A percentile compares a stretch with the other conserved stretches of the same genome.
Conservation (phyloP, 495 filamentous ascomycete genomes). For the Thozetella sp. region DNA sequence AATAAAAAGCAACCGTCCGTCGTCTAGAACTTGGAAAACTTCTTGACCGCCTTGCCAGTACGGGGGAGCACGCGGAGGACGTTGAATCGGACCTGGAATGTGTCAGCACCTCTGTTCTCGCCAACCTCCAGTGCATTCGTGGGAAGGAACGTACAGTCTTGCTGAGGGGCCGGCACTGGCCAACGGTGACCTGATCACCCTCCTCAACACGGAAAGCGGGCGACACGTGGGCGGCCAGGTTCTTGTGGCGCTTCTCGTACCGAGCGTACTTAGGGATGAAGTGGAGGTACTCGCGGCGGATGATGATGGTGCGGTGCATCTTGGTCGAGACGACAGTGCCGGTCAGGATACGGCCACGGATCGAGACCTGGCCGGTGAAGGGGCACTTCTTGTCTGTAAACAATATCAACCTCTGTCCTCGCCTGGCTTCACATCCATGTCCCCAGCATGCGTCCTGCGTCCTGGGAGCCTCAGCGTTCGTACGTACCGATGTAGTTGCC, state of each 20-base stretch:
- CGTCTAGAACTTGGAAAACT: conserved; percentile 94
- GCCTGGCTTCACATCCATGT: not conserved
- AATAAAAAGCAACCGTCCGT: conserved; percentile 32
- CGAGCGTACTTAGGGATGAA: conserved; percentile 98
- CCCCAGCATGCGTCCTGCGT: not conserved
- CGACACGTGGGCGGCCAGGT: conserved; percentile 96
- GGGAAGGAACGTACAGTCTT: conserved; percentile 83
- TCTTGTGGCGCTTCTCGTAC: conserved; percentile 99
- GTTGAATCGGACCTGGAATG: conserved; percentile 92
- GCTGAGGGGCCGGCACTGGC: conserved; percentile 96
- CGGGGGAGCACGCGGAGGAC: conserved; percentile 94
- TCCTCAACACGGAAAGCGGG: conserved; percentile 99
- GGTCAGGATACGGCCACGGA: conserved; percentile 99
- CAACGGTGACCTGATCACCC: conserved; percentile 98
- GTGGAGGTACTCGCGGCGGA: conserved; percentile 99
- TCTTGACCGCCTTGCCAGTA: conserved; percentile 96
- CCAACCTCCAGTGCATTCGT: not conserved
- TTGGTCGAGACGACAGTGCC: conserved; percentile 98
- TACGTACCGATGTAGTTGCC: conserved; percentile 97
- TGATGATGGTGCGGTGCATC: conserved; percentile 99
- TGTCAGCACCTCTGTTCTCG: conserved; percentile 10
- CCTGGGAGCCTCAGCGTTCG: conserved; percentile 4
- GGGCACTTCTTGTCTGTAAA: conserved; percentile 98
- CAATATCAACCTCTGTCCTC: conserved; percentile 1
- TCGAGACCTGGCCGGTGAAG: conserved; percentile 96